Conservation (phyloP, 2,329 filamentous ascomycete genomes). For the Tolypocladium amazonense region DNA sequence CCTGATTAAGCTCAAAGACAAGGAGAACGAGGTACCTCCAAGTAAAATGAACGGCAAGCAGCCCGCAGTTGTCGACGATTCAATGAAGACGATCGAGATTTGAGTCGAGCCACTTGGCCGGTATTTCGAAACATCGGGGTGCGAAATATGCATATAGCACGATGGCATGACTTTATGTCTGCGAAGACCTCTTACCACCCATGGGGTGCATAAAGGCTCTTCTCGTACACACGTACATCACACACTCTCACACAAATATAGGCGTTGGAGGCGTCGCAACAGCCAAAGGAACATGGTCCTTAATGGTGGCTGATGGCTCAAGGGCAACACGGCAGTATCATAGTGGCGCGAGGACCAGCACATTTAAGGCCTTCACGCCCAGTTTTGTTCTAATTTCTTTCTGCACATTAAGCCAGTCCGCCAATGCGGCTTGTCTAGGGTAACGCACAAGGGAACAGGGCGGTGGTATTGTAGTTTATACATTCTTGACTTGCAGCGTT, state of each 20-base stretch:
- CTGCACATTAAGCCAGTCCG: neutral
- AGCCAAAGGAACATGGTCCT: conserved; percentile 2
- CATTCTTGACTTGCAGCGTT: neutral
- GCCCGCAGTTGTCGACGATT: conserved; percentile 32
- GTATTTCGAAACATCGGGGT: neutral
- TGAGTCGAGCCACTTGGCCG: conserved; percentile 14
- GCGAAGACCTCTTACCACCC: neutral
- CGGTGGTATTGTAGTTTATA: neutral
- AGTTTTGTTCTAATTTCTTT: neutral
- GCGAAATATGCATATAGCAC: conserved; percentile 11
- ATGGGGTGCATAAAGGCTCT: neutral
- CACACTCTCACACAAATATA: neutral
- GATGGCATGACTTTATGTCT: conserved; percentile 11
- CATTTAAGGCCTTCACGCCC: neutral
- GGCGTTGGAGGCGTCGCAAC: conserved; percentile 9
- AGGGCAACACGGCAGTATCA: neutral
- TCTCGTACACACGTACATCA: neutral
- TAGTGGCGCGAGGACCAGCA: neutral
- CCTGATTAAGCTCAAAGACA: conserved; percentile 26
- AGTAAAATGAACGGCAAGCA: conserved; percentile 33
- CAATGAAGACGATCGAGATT: conserved; percentile 54
- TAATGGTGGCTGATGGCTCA: neutral
- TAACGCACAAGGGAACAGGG: neutral
- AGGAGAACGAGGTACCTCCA: conserved; percentile 25
- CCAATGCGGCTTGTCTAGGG: neutral